Evolutionary conservation across 108 stramenopile genomes (phyloP).

Genomic region (Nitzschia palea): DNA sequence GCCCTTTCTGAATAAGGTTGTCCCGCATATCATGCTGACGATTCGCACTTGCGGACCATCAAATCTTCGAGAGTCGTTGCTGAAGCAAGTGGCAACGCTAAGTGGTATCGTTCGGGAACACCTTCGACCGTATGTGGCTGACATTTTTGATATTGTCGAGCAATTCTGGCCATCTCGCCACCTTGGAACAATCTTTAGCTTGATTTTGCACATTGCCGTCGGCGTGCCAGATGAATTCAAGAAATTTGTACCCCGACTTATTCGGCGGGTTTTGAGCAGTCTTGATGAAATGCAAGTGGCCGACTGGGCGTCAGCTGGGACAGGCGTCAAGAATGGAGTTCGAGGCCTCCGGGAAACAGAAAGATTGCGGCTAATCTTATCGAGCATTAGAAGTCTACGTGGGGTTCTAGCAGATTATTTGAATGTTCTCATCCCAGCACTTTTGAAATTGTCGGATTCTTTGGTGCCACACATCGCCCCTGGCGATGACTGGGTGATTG

Average conservation of each 20-base stretch:
- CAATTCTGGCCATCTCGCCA: conserved; percentile 90
- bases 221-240: conserved; percentile 85
- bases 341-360: conserved; percentile 38
- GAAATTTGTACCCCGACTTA: conserved; percentile 72
- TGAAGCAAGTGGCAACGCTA: conserved; percentile 86
- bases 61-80: conserved; percentile 84
- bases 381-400: conserved; percentile 50
- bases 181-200: conserved; percentile 77
- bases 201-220: conserved; percentile 82
- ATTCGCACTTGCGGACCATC: conserved; percentile 75
- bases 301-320: conserved; percentile 47
- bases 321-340: conserved; percentile 1
- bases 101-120: conserved; percentile 87
- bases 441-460: conserved; percentile 76
- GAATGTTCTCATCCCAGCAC: conserved; percentile 82
- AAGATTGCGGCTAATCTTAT: conserved; percentile 65
- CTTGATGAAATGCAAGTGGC: conserved; percentile 65
- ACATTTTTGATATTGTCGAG: conserved; percentile 87
- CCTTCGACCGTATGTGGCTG: conserved; percentile 84
- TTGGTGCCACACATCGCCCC: conserved; percentile 40
- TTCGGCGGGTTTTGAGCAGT: conserved; percentile 62
- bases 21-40: conserved; percentile 88
- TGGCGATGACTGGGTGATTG: conserved; percentile 28
- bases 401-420: conserved; percentile 74
- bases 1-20: conserved; percentile 80